Evolutionary conservation across 306 rosid species (phyloP), one percentile per base, ranked within the genome.

Genomic region (Boehmeria nivea): DNA sequence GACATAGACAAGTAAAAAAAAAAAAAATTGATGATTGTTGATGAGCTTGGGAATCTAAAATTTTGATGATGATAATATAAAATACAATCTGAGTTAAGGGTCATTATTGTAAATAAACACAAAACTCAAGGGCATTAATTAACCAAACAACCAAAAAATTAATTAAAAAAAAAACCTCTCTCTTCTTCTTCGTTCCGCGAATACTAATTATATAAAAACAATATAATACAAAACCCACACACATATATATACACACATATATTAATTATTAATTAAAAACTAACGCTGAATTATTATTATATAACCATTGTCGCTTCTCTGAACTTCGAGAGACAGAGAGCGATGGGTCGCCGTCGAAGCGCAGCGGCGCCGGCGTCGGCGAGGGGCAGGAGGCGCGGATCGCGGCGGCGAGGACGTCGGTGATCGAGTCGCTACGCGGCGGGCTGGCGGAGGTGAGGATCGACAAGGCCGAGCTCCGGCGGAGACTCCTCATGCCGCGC

Each of bases 401-500:
- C 63, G 59, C 63, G 50, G 66, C 75, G 51, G 65, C 72, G 45
- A 69, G 84, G 52, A 57, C 90, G 17, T 79, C 96, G 61, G 23
- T 85, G 59, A 49, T 85, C 1, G 96, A 88, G 1, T 87, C 96
- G 8, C 15, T 93, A 15, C 51, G 74, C 51, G 86, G 82, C 57
- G 91, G 93, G 1, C 54, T 93, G 22, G 50, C 89, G 25, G 99
- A 89, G 6, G 48, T 75, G 21, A 77, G 83, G 42, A 72, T 93
- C 38, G 94, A 85, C 61, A 93, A 85, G 76, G 94, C 80, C 36
- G 96, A 87, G 38, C 56, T 93, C 71, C 69, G 57, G 83, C 65
- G 70, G 78, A 75, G 72, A 69, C 81, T 93, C 1, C 43, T 74
- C 47, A 79, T 93, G 89, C 96, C 96, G 33, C 83, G 74, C 94